These are phyloP conservation scores for Arthromyces matolae DNA, from an alignment of 768 basidiomycete species.

Conservation along the genomic window DNA sequence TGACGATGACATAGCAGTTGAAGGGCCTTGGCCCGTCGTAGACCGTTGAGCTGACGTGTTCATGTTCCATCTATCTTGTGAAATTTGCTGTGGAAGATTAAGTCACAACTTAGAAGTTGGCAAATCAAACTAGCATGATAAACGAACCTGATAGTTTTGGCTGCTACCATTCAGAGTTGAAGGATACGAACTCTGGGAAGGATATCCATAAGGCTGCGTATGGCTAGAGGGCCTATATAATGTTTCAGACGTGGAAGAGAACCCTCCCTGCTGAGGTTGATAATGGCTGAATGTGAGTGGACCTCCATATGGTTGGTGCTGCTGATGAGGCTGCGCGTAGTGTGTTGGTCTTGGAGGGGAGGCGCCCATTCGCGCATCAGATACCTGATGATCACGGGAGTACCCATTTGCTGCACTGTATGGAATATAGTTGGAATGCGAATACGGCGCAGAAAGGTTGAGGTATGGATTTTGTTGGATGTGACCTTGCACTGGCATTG, in stretches of 20 bases:
- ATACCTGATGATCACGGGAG: constrained; percentile 10
- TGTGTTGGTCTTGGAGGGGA: not conserved
- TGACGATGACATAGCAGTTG: not conserved
- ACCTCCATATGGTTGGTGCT: constrained; percentile 17
- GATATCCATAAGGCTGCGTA: constrained; percentile 22
- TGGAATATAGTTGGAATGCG: constrained; percentile 5
- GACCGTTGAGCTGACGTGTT: constrained; percentile 18
- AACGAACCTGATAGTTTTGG: constrained; percentile 16
- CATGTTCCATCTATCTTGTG: constrained; percentile 18
- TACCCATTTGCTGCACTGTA: constrained; percentile 13
- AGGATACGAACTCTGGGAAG: constrained; percentile 13
- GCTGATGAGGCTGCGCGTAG: constrained; percentile 14
- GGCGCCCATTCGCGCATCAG: constrained; percentile 2
- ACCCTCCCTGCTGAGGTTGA: constrained; percentile 40
- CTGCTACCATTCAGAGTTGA: constrained; percentile 11
- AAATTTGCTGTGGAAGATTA: constrained; percentile 6
- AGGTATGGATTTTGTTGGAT: constrained; percentile 11
- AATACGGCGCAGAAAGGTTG: constrained; percentile 7
- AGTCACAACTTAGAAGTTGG: not conserved
- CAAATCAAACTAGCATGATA: not conserved
- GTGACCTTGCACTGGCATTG: constrained; percentile 13
- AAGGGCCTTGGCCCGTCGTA: constrained; percentile 5
- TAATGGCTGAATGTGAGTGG: constrained; percentile 45
- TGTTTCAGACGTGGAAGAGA: constrained; percentile 24
- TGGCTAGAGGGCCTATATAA: constrained; percentile 16